Conservation (phyloP, 441 rosid species). For the Metrosideros polymorpha region DNA sequence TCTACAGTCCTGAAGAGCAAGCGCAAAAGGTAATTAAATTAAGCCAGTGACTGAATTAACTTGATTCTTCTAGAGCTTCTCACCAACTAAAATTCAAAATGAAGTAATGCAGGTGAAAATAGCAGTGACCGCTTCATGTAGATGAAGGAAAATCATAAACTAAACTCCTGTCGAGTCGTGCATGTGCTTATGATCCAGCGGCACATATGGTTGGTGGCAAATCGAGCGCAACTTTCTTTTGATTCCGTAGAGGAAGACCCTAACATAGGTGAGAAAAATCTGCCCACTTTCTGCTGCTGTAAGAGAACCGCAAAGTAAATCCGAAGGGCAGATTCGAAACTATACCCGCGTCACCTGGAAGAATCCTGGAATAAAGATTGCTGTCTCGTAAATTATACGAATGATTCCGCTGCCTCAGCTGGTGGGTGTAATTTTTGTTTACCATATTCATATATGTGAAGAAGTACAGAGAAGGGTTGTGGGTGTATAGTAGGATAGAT, state of each 20-base stretch:
- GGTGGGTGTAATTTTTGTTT: constrained; percentile 36
- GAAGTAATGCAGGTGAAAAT: constrained; percentile 95
- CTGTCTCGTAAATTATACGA: constrained; percentile 9
- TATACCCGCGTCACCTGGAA: neutral
- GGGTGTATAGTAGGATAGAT: constrained; percentile 38
- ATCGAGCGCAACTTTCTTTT: neutral
- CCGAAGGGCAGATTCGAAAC: neutral
- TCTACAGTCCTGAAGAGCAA: constrained; percentile 80
- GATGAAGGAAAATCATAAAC: neutral
- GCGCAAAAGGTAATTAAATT: constrained; percentile 64
- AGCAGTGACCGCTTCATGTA: constrained; percentile 47
- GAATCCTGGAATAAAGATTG: neutral
- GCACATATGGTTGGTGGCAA: neutral
- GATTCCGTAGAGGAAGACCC: neutral
- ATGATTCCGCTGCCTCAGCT: constrained; percentile 11
- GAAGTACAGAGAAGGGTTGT: constrained; percentile 20
- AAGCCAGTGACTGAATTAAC: neutral
- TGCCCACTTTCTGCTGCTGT: neutral
- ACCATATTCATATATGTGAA: constrained; percentile 25
- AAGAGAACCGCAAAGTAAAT: neutral
- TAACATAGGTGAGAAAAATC: neutral
- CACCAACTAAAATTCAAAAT: constrained; percentile 25
- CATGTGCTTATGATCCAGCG: neutral
- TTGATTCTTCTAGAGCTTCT: constrained; percentile 4
- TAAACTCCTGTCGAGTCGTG: neutral